phyloP scores from a whole-genome alignment of 2,329 filamentous ascomycete genomes.

The Colletotrichum sp. region DNA sequence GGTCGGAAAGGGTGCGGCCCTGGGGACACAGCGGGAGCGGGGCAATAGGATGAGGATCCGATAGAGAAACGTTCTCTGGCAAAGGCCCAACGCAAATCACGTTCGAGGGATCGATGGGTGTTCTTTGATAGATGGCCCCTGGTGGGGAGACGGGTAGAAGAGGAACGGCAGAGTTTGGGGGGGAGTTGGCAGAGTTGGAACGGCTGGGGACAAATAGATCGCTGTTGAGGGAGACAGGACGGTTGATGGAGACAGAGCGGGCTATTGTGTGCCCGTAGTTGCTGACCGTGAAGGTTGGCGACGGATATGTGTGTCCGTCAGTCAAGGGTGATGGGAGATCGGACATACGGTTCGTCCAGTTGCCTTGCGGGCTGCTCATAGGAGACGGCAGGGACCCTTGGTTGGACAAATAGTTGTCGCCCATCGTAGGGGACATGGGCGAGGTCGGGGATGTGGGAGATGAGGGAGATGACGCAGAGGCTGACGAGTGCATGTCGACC shows the following conservation, averaged over 20 bases:
- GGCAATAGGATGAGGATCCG: constrained; percentile 31
- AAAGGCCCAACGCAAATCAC: constrained; percentile 61
- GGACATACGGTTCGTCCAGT: constrained; percentile 41
- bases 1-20: constrained; percentile 23
- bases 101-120: constrained; percentile 56
- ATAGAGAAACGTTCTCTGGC: constrained; percentile 51
- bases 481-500: constrained; percentile 32
- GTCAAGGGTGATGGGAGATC: constrained; percentile 49
- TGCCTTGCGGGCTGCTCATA: constrained; percentile 50
- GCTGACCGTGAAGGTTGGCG: constrained; percentile 27
- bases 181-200: constrained; percentile 28
- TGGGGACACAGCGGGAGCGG: constrained; percentile 25
- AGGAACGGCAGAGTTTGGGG: constrained; percentile 24
- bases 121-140: constrained; percentile 46
- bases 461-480: constrained; percentile 27
- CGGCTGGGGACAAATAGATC: constrained; percentile 30
- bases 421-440: constrained; percentile 26
- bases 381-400: constrained; percentile 52
- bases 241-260: neutral
- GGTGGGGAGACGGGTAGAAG: constrained; percentile 29
- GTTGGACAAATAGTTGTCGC: constrained; percentile 40
- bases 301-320: constrained; percentile 19
- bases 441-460: constrained; percentile 29
- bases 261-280: constrained; percentile 8
- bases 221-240: constrained; percentile 23